Conservation (phyloP, 1,284 basidiomycete genomes). For the Exobasidium rhododendri region DNA sequence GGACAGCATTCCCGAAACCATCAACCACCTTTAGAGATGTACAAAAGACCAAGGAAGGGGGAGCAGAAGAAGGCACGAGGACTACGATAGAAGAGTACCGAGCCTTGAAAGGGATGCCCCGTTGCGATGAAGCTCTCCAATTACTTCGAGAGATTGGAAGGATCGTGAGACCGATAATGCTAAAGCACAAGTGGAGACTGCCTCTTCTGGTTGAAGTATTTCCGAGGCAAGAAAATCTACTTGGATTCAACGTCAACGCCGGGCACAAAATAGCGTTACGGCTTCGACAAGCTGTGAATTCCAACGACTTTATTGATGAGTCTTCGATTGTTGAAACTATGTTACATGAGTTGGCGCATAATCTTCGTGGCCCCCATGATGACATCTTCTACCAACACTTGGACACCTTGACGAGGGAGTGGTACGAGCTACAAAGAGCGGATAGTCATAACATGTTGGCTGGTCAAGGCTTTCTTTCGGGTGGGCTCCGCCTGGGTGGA, state of each 20-base stretch:
- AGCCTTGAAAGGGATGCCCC: constrained; percentile 17
- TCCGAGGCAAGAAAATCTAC: constrained; percentile 20
- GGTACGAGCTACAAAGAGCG: constrained; percentile 11
- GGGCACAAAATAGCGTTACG: constrained; percentile 36
- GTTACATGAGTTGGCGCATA: constrained; percentile 43
- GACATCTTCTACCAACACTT: constrained; percentile 25
- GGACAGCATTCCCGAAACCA: constrained; percentile 9
- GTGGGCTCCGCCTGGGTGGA: constrained; percentile 20
- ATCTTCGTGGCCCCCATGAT: constrained; percentile 37
- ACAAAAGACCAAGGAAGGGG: no score
- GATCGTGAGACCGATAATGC: constrained; percentile 28
- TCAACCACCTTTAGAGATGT: not conserved
- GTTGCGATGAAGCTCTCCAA: constrained; percentile 20
- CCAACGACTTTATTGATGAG: constrained; percentile 17
- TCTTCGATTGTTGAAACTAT: constrained; percentile 27
- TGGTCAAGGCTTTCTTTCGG: constrained; percentile 27
- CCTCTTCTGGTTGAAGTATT: constrained; percentile 30
- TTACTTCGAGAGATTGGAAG: constrained; percentile 25
- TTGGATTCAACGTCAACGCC: constrained; percentile 34
- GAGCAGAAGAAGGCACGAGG: constrained; percentile 4
- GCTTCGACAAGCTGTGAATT: constrained; percentile 17
- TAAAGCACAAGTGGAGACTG: constrained; percentile 23
- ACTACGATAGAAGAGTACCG: constrained; percentile 23
- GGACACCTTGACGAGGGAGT: constrained; percentile 27
- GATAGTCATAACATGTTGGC: constrained; percentile 20